These are phyloP conservation scores for Heterobasidion parviporum DNA, from an alignment of 1,284 basidiomycete species.

Conservation along the genomic window DNA sequence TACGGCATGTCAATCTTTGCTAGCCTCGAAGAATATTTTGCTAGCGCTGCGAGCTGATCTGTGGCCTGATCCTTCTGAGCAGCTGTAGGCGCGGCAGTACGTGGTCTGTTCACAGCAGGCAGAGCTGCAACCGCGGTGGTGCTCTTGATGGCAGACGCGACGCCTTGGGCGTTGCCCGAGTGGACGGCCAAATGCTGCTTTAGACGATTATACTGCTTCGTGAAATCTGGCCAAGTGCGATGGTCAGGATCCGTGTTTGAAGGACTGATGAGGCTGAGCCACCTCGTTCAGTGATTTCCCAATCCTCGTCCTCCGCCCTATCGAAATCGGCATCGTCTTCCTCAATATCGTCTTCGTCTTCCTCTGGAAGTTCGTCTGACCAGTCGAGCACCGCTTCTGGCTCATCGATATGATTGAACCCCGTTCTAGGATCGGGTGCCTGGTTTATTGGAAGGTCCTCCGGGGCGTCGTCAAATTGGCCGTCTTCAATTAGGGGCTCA, in stretches of 20 bases:
- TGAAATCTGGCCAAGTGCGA: slow-evolving; percentile 62
- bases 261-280: slow-evolving; percentile 5
- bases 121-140: slow-evolving; percentile 48
- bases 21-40: slow-evolving; percentile 64
- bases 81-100: slow-evolving; percentile 14
- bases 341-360: slow-evolving; percentile 26
- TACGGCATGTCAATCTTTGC: slow-evolving; percentile 70
- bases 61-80: slow-evolving; percentile 43
- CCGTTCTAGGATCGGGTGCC: slow-evolving; percentile 15
- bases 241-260: too few species aligned
- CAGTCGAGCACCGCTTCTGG: slow-evolving; percentile 21
- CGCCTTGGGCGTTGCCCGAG: slow-evolving; percentile 54
- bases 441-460: slow-evolving; percentile 16
- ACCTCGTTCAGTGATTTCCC: slow-evolving; percentile 82
- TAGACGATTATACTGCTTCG: slow-evolving; percentile 92
- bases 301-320: slow-evolving; percentile 82
- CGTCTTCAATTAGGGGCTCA: slow-evolving; percentile 21
- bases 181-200: slow-evolving; percentile 77
- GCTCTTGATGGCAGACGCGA: slow-evolving; percentile 39
- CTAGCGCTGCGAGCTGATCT: slow-evolving; percentile 61
- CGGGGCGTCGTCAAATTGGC: slow-evolving; percentile 49
- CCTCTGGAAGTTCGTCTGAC: slow-evolving; percentile 15
- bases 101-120: slow-evolving; percentile 69
- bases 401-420: slow-evolving; percentile 42
- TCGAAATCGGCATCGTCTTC: slow-evolving; percentile 37